A percentile compares a stretch with the other conserved stretches of the same genome.
Evolutionary conservation across 2,329 filamentous ascomycete genomes (phyloP).

Genomic region (Apiospora koreana): DNA sequence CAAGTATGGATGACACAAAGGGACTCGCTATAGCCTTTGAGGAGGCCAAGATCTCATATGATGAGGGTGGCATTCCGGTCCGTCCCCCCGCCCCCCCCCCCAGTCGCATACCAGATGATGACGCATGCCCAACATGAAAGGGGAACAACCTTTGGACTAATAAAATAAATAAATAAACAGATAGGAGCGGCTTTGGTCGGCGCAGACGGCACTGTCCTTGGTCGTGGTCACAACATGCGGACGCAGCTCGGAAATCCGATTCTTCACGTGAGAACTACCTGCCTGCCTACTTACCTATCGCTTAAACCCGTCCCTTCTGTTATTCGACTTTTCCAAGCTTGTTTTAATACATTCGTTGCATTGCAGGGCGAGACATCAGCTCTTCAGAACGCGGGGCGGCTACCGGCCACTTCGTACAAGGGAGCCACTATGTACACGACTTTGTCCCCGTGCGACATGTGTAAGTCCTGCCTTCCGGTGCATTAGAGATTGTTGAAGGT

Average conservation of each 20-base stretch:
- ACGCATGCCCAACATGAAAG: neutral
- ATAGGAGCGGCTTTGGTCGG: constrained; percentile 63
- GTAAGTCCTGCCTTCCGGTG: constrained; percentile 31
- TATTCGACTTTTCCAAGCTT: neutral
- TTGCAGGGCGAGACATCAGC: constrained; percentile 72
- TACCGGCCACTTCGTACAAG: constrained; percentile 68
- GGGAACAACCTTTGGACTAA: neutral
- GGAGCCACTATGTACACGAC: constrained; percentile 84
- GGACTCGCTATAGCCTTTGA: constrained; percentile 46
- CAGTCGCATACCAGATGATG: neutral
- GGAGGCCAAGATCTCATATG: constrained; percentile 46
- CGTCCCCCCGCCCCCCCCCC: neutral
- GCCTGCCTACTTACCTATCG: neutral
- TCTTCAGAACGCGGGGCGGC: constrained; percentile 72
- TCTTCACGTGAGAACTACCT: constrained; percentile 60
- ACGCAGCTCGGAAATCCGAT: constrained; percentile 72
- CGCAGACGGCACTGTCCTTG: constrained; percentile 68
- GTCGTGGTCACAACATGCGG: constrained; percentile 74
- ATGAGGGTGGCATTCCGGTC: constrained; percentile 51
- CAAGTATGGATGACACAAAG: constrained; percentile 41
- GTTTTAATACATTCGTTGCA: neutral
- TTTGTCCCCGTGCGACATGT: constrained; percentile 80
- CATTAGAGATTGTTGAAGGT: too few species aligned
- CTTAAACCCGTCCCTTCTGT: too few species aligned
- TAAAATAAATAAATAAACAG: constrained; percentile 27